Base-by-base conservation (phyloP, 169 alveolate species). In the Cryptosporidium parvum region DNA sequence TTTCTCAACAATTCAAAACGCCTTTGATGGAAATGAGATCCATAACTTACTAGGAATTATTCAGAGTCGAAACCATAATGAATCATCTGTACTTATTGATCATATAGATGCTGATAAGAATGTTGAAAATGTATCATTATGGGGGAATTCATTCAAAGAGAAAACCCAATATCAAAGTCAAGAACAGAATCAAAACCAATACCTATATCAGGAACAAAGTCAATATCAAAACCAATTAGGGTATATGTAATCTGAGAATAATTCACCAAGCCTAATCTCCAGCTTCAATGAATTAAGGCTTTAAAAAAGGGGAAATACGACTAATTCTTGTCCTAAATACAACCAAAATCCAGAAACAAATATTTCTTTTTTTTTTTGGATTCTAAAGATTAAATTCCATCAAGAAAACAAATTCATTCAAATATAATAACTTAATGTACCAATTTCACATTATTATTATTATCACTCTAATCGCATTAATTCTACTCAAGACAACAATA, bases 141-240 rank as follows among this genome's bases (percentile, higher is more conserved):
- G 85, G 85, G 85, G 85, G 9, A 51, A 69, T 44, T 23, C 56
- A 33, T 69, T 69, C 56, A 62, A 69, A 21, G 33, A 10, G 1
- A 39, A 69, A 39, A 12, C n/a, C 52, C 37, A 69, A 3, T 6
- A 69, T 8, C 51, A 37, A 23, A 2, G 26, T 6, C 18, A 56
- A 26, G 67, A 56, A 0, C 67, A 9, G 0, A 26, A 1, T 9
- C 37, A 21, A 7, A 2, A 7, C 16, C 21, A 26, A 35, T 21
- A 45, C 5, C n/a, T 12, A 10, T 10, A 45, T n/a, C 53, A 45
- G 4, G 14, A 45, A 1, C n/a, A 45, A 14, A 2, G 14, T 14
- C 53, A 45, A 12, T 39, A 39, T 10, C 45, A 42, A 42, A 42
- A 9, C 14, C 56, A 48, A 14, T 48, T 48, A 48, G 56, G 56